Conservation (phyloP, 2,329 filamentous ascomycete genomes). For the Pestalotiopsis sp. region DNA sequence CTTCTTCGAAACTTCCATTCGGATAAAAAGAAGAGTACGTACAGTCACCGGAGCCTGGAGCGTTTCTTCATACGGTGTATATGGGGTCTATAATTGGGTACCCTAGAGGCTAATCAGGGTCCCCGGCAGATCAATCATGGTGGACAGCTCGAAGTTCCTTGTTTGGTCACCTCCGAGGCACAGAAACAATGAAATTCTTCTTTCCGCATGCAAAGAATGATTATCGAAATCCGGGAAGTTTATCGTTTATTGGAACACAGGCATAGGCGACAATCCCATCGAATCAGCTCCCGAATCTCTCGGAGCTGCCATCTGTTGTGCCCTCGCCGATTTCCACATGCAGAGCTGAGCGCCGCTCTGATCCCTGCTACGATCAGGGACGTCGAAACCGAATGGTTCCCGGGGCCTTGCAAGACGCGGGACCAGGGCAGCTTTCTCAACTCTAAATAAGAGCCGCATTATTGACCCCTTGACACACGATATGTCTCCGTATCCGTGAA, state of each 20-base stretch:
- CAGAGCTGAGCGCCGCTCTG: neutral
- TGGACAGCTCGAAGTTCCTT: neutral
- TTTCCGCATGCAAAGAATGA: neutral
- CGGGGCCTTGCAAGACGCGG: neutral
- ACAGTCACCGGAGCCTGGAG: too few relatives aligned
- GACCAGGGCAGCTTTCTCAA: neutral
- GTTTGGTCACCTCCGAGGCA: neutral
- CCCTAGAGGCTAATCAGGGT: neutral
- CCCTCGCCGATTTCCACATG: neutral
- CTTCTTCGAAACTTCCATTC: neutral
- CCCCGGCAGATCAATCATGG: neutral
- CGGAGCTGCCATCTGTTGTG: neutral
- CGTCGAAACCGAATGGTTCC: neutral
- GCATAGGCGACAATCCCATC: neutral
- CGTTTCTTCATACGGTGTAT: neutral
- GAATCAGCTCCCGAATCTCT: neutral
- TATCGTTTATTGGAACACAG: neutral
- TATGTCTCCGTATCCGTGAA: neutral
- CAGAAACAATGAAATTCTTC: neutral
- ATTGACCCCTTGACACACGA: slow-evolving; percentile 3
- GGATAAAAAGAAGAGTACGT: too few relatives aligned
- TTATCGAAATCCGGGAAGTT: neutral
- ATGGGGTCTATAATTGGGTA: neutral
- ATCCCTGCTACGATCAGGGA: neutral
- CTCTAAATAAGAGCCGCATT: neutral